Evolutionary conservation across 1,284 basidiomycete genomes (phyloP).

Genomic region (Puccinia triticina): DNA sequence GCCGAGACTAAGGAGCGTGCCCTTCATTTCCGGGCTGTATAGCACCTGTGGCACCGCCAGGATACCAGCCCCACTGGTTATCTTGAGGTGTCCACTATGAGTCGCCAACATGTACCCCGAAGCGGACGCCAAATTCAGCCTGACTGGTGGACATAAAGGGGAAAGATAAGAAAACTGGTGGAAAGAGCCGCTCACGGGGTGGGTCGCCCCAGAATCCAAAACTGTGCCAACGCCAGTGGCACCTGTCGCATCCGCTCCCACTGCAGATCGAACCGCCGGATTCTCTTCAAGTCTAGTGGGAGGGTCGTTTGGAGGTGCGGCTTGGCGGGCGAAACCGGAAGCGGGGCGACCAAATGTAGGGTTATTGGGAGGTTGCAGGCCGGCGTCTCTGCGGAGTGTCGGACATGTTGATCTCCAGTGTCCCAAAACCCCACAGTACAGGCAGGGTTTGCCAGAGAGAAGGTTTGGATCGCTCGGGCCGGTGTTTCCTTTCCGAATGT

Average conservation of each 20-base stretch:
- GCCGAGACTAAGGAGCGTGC: slow-evolving; percentile 6
- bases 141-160: too few species aligned
- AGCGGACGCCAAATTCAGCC: slow-evolving; percentile 4
- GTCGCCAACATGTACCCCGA: not conserved
- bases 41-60: not conserved
- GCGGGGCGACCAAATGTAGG: not conserved
- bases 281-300: not conserved
- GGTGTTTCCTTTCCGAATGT: not conserved
- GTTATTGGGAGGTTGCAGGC: not conserved
- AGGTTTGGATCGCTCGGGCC: not conserved
- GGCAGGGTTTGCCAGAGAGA: not conserved
- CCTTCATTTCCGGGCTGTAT: slow-evolving; percentile 17
- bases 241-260: not conserved
- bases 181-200: too few species aligned
- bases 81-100: not conserved
- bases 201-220: not conserved
- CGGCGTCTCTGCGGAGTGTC: not conserved
- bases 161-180: too few species aligned
- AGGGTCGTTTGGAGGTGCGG: not conserved
- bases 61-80: not conserved
- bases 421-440: not conserved
- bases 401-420: not conserved
- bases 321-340: slow-evolving; percentile 19
- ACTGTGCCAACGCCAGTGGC: too few species aligned
- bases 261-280: not conserved